A percentile compares a stretch with the other conserved stretches of the same genome.
Evolutionary conservation across 768 basidiomycete genomes (phyloP).

Genomic region (Tylopilus subfusipes): DNA sequence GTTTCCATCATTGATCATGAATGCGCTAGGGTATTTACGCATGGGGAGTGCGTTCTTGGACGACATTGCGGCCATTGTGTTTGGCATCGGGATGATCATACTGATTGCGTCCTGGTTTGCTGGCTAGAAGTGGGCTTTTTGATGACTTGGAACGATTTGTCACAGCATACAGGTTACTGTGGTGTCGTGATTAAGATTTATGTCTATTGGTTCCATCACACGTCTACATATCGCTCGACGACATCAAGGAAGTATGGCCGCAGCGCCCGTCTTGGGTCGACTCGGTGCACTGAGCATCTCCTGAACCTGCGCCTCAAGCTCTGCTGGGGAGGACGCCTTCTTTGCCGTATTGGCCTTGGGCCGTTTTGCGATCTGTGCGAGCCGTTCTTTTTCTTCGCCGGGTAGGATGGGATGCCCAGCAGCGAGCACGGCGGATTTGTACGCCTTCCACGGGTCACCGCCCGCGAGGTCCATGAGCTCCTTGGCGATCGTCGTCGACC

Average conservation of each 20-base stretch:
- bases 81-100: conserved; percentile 69
- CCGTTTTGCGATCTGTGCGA: conserved; percentile 13
- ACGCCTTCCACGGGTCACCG: conserved; percentile 53
- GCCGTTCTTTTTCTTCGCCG: conserved; percentile 37
- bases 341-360: conserved; percentile 8
- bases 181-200: neutral
- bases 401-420: conserved; percentile 49
- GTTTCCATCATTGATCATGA: conserved; percentile 57
- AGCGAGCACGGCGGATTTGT: conserved; percentile 45
- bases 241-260: conserved; percentile 36
- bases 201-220: conserved; percentile 1
- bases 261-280: conserved; percentile 37
- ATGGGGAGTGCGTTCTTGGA: conserved; percentile 67
- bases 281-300: conserved; percentile 30
- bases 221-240: neutral
- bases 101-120: conserved; percentile 48
- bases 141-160: neutral
- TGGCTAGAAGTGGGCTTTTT: conserved; percentile 6
- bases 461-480: conserved; percentile 71
- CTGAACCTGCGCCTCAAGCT: conserved; percentile 25
- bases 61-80: conserved; percentile 64
- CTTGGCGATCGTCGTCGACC: conserved; percentile 62
- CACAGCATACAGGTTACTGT: neutral
- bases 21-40: conserved; percentile 62
- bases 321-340: conserved; percentile 15